Base-by-base conservation (phyloP, 371 early-diverging fungal genomes). In the Lichtheimia ramosa region DNA sequence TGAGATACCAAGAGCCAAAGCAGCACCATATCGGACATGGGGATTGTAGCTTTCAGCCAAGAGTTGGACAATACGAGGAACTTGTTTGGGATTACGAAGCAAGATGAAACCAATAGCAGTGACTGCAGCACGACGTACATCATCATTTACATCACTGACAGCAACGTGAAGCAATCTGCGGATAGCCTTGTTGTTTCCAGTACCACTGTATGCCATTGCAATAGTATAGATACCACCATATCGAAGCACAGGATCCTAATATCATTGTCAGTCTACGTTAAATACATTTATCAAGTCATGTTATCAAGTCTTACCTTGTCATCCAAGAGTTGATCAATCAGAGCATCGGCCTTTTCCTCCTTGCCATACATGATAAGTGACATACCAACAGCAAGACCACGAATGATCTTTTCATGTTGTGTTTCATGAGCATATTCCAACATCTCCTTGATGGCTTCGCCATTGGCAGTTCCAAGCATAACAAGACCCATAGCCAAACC, bases 21-120 rank as follows among this genome's bases (percentile, higher is more conserved):
- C 94, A 27, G 97, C 95, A 41, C 99, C 99, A 64, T 98, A 93
- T 28, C 99, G 90, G 15, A 99, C 99, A 70, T 97, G 94, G 43
- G 98, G 96, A 81, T 97, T 98, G 75, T 95, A 99, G 74, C 96
- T 96, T 74, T 98, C 96, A 20, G 98, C 89, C 48, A 99, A 84
- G 12, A 99, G 87, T 81, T 99, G 94, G 12, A 99, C 97, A 61
- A 98, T 89, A 41, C 95, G 87, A 20, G 99, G 96, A 2, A 99
- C 96, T 66, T 99, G 95, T 67, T 90, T 84, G 27, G 93, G 92
- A 21, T 91, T 89, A 42, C 93, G 87, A 76, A 93, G 88, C 12
- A 98, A 83, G 21, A 99, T 85, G 69, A 99, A 96, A 27, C 99
- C 99, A 27, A 99, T 88, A 3, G 95, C 90, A 13, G 96, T 97